Evolutionary conservation across 345 rosid genomes (phyloP).

Genomic region (Hibiscus mutabilis): DNA sequence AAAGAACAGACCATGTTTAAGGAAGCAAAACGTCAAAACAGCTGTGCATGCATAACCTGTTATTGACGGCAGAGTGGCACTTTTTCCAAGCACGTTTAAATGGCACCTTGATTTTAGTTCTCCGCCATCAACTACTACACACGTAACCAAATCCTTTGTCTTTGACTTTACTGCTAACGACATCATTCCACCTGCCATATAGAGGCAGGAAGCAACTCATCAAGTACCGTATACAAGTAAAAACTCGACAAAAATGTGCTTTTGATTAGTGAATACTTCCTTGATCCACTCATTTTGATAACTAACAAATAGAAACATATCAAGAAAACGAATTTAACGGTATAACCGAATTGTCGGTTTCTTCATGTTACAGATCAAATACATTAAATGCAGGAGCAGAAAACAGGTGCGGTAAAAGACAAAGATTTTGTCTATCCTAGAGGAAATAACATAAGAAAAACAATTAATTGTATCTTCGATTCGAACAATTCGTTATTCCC

Average conservation of each 20-base stretch:
- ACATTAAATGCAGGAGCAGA: neutral
- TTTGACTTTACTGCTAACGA: neutral
- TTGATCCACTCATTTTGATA: neutral
- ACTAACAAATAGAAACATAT: neutral
- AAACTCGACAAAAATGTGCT: neutral
- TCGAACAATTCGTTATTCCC: neutral
- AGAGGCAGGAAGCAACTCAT: constrained; percentile 14
- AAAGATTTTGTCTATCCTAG: neutral
- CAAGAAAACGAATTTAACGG: neutral
- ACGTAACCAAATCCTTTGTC: neutral
- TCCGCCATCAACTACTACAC: neutral
- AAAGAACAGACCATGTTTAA: neutral
- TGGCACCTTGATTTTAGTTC: neutral
- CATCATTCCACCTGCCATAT: constrained; percentile 9
- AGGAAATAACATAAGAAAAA: neutral
- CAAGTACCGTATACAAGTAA: constrained; percentile 4
- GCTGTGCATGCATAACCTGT: constrained; percentile 3
- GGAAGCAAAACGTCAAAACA: constrained; percentile 7
- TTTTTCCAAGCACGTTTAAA: neutral
- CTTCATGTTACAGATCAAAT: neutral
- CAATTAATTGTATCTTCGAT: neutral
- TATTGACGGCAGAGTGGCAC: neutral
- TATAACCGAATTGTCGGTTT: neutral
- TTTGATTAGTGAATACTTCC: neutral
- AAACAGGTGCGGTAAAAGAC: neutral